Evolutionary conservation across 495 filamentous ascomycete species (phyloP).

Genomic region (Astrothelium subdiscretum): DNA sequence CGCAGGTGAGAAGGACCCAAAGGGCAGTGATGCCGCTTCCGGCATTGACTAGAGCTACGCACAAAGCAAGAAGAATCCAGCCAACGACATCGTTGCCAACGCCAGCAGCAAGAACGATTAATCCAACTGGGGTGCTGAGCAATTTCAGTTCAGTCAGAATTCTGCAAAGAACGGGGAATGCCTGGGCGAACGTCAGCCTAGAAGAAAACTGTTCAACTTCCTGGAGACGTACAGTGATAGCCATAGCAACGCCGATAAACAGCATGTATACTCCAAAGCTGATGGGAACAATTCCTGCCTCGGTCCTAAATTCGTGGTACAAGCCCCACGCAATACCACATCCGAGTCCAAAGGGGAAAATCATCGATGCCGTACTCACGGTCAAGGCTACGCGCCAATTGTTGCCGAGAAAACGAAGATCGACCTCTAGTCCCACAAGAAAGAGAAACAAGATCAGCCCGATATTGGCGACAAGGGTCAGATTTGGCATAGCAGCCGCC

Average conservation of each 20-base stretch:
- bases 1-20: conserved; percentile 67
- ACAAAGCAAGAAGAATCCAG: conserved; percentile 89
- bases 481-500: conserved; percentile 53
- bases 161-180: conserved; percentile 89
- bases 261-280: conserved; percentile 75
- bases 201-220: not conserved
- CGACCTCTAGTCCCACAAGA: conserved; percentile 83
- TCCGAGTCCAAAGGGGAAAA: conserved; percentile 61
- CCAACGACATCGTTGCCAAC: conserved; percentile 94
- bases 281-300: conserved; percentile 50
- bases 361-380: conserved; percentile 79
- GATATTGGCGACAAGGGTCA: conserved; percentile 77
- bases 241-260: conserved; percentile 89
- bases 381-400: conserved; percentile 80
- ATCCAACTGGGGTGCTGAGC: conserved; percentile 70
- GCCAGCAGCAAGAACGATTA: conserved; percentile 85
- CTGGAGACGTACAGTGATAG: conserved; percentile 56
- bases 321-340: conserved; percentile 77
- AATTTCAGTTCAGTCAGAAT: conserved; percentile 91
- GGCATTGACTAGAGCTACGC: conserved; percentile 88
- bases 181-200: conserved; percentile 30
- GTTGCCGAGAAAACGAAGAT: conserved; percentile 67
- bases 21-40: conserved; percentile 73
- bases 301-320: conserved; percentile 64
- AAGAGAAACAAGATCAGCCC: conserved; percentile 88